A percentile compares a stretch with the other conserved stretches of the same genome.
These are phyloP conservation scores for Neurospora terricola DNA, from an alignment of 495 filamentous ascomycete species.

Conservation along the genomic window DNA sequence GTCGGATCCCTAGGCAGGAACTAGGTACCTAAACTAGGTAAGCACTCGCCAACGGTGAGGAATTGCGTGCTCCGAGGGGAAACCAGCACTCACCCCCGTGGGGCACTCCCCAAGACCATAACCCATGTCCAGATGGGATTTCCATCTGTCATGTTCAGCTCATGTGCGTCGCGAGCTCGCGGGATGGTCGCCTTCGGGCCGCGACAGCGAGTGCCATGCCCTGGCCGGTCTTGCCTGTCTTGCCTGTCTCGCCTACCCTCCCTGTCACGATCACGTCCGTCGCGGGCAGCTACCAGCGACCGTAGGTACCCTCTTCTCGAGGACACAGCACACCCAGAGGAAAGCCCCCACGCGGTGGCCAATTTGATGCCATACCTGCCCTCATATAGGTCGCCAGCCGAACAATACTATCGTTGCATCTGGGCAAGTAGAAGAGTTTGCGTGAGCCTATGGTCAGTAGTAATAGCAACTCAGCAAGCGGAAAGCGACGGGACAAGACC, in stretches of 20 bases:
- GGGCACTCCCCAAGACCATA: not conserved
- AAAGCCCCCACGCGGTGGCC: not conserved
- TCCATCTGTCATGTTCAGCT: not conserved
- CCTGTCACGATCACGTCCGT: not conserved
- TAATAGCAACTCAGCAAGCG: not conserved
- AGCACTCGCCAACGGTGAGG: not conserved
- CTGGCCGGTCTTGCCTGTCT: not conserved
- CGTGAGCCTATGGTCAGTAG: not conserved
- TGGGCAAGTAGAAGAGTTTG: not conserved
- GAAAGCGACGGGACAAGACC: not conserved
- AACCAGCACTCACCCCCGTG: not conserved
- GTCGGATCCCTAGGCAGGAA: not conserved
- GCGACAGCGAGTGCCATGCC: not conserved
- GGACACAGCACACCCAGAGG: not conserved
- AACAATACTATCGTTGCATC: not conserved
- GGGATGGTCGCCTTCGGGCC: not conserved
- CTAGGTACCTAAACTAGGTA: too few species aligned
- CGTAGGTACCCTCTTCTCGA: not conserved
- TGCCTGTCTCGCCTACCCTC: not conserved
- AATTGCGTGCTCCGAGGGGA: not conserved
- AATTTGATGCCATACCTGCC: not conserved
- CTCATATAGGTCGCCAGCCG: not conserved
- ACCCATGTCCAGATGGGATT: not conserved
- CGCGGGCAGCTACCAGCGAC: not conserved
- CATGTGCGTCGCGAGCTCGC: not conserved